These are phyloP conservation scores for Pugionium dolabratum DNA, from an alignment of 345 rosid genomes.

Conservation along the genomic window DNA sequence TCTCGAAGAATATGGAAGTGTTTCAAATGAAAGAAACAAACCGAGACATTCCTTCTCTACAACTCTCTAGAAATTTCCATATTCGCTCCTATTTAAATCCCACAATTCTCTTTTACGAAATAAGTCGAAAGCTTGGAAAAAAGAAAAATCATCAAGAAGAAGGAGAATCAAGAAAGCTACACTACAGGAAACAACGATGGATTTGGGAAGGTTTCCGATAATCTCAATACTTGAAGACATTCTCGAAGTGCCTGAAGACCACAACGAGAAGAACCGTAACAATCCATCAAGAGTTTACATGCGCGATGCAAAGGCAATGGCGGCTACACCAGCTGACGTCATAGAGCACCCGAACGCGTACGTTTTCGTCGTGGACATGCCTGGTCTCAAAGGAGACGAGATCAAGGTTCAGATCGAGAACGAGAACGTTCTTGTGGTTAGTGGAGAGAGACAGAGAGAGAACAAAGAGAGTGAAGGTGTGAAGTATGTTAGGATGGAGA, in stretches of 20 bases:
- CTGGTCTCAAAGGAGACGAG: constrained; percentile 65
- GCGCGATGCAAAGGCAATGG: constrained; percentile 80
- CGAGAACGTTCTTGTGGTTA: constrained; percentile 63
- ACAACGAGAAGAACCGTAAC: constrained; percentile 39
- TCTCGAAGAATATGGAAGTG: constrained; percentile 33
- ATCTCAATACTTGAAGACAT: constrained; percentile 55
- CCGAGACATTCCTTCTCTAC: background rate
- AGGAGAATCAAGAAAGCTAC: background rate
- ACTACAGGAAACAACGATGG: constrained; percentile 31
- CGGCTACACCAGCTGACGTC: constrained; percentile 80
- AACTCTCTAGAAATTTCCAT: constrained; percentile 32
- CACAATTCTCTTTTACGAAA: background rate
- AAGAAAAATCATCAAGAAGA: background rate
- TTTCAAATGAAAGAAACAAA: constrained; percentile 20
- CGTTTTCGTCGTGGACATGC: constrained; percentile 75
- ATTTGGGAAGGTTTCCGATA: constrained; percentile 50
- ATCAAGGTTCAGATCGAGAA: constrained; percentile 77
- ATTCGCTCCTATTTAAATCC: constrained; percentile 3
- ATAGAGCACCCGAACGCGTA: constrained; percentile 56
- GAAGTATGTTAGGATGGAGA: constrained; percentile 77
- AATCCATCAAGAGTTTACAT: constrained; percentile 58
- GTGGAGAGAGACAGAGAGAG: constrained; percentile 63
- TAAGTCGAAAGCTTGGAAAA: background rate
- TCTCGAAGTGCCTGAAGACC: constrained; percentile 50
- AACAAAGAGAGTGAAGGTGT: constrained; percentile 60